phyloP scores from a whole-genome alignment of 225 moss, liverwort and hornwort genomes.

The Asterella californica region DNA sequence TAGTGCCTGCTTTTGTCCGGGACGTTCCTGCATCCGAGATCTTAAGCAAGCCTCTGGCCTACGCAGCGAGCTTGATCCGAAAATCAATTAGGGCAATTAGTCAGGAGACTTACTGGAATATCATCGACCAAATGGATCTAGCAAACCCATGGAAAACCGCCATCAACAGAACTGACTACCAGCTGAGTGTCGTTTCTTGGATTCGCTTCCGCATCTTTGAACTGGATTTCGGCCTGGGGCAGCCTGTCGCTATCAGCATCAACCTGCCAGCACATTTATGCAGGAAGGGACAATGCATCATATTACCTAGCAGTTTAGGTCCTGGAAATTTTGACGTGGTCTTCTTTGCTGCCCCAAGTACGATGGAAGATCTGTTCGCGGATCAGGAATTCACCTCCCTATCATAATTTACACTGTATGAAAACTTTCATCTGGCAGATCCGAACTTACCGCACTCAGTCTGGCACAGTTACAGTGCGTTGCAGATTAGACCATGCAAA shows the following conservation, averaged over 20 bases:
- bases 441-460: too few relatives aligned
- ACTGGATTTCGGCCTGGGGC: slow-evolving; percentile 28
- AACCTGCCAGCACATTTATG: slow-evolving; percentile 19
- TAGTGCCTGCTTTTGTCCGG: slow-evolving; percentile 18
- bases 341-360: slow-evolving; percentile 7
- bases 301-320: slow-evolving; percentile 3
- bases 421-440: too few relatives aligned
- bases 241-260: not conserved
- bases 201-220: slow-evolving; percentile 29
- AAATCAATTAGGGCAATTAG: slow-evolving; percentile 24
- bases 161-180: slow-evolving; percentile 34
- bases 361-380: slow-evolving; percentile 24
- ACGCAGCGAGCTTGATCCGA: slow-evolving; percentile 33
- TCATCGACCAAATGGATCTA: slow-evolving; percentile 40
- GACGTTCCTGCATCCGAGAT: slow-evolving; percentile 30
- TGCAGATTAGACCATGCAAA: too few relatives aligned
- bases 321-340: slow-evolving; percentile 27
- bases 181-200: slow-evolving; percentile 31
- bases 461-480: too few relatives aligned
- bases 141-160: slow-evolving; percentile 42
- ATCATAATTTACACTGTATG: not conserved
- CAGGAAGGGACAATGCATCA: slow-evolving; percentile 31
- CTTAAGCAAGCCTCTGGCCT: slow-evolving; percentile 18
- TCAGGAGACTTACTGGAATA: slow-evolving; percentile 31
- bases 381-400: slow-evolving; percentile 42